Base-by-base conservation (phyloP, 2,329 filamentous ascomycete genomes). In the Colletotrichum cuscutae region DNA sequence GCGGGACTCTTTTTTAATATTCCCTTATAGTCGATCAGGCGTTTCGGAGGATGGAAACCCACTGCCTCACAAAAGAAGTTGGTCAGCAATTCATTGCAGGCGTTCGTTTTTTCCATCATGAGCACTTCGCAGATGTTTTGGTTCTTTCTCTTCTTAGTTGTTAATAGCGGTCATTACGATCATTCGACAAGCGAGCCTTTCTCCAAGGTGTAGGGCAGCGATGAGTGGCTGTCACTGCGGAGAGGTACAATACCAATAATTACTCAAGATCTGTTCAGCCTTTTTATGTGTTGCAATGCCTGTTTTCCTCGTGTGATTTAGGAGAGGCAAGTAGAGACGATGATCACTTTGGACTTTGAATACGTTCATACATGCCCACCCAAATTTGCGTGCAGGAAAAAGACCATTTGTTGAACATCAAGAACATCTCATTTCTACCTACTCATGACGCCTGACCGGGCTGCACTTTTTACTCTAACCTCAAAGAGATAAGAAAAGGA, bases 391-490 rank as follows among this genome's bases (percentile, higher is more conserved):
- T 7, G 37, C 42, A n/a, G 7, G 13, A 42, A 13, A 49, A n/a
- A n/a, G 28, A 4, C 4, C 9, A 5, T 15, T 22, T 28, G 52
- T 65, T 53, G 56, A 73, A 73, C 71, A 73, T 71, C 46, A 72
- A 72, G 46, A 61, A 73, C 60, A 65, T 71, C 71, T 73, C 67
- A 71, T 73, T 73, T 71, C 71, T 73, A 72, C 71, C 71, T 72
- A 73, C 62, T 71, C 71, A 72, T 72, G 71, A 73, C 71, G 71
- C 71, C 71, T 73, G 68, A 68, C 71, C 71, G 52, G 68, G 68
- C 71, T 73, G 71, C 71, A 71, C 68, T 72, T 72, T 73, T 73
- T 68, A 68, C 68, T 73, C 71, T 68, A 68, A 72, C 68, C 62
- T 57, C 66, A 71, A 61, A 62, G 26, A 61, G 12, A 15, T 46